Evolutionary conservation across 2,329 filamentous ascomycete genomes (phyloP), one percentile per base, ranked within the genome.

Genomic region (Diplodia seriata): DNA sequence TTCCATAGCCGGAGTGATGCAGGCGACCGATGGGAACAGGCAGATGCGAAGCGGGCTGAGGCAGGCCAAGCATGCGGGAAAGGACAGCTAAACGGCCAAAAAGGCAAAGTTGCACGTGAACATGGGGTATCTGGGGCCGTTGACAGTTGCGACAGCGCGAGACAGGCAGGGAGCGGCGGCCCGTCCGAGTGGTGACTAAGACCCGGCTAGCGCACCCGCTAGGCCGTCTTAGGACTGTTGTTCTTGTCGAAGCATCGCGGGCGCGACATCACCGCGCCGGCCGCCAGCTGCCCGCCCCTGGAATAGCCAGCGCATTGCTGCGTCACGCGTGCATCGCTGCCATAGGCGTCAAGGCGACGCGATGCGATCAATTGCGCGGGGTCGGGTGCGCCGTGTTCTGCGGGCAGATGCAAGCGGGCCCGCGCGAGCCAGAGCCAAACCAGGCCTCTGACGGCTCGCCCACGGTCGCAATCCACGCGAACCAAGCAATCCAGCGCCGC

Each of bases 141-240:
- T 6, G 40, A 4, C 14, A 26, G 15, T 12, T 38, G 57, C 11
- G 20, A n/a, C 7, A 29, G 57, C 36, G 40, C 15, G 8, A 20
- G 33, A n/a, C 36, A 14, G 54, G 54, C 54, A 56, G 54, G 31
- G 54, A 38, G 54, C 54, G 12, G n/a, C 33, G 31, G 26, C 26
- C 53, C 29, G 57, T 26, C 57, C 9, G 40, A 29, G 38, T 18
- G 57, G 40, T 63, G 59, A 63, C 59, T 63, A 63, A 63, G 59
- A 31, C 33, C n/a, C n/a, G 20, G 33, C 23, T 57, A 23, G 54
- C 54, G 54, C n/a, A 33, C 26, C 4, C 33, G n/a, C 54, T 57
- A 57, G 26, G 12, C 18, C 18, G n/a, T 20, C 12, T 47, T 47
- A 47, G 43, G 43, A 47, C 43, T 53, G 50, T 53, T 53, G 50